A percentile compares a stretch with the other conserved stretches of the same genome.
Conservation (phyloP, 176 grass and related monocot genomes). For the Zea luxurians region DNA sequence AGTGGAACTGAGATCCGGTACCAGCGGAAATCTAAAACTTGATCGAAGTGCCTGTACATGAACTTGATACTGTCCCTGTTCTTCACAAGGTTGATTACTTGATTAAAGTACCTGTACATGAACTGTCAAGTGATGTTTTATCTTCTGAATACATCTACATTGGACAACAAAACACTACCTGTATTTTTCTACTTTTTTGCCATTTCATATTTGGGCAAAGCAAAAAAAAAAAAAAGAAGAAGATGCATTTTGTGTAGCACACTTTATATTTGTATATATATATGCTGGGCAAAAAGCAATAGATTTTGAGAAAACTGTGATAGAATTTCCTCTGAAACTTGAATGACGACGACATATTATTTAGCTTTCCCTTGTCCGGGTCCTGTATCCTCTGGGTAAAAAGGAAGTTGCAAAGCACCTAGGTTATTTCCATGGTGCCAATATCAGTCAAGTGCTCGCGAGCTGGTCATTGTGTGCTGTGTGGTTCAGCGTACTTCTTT, state of each 20-base stretch:
- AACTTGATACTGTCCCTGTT: background rate
- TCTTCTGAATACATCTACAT: background rate
- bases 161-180: background rate
- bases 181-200: background rate
- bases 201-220: background rate
- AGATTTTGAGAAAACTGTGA: background rate
- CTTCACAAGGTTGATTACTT: background rate
- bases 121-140: background rate
- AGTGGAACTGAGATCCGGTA: background rate
- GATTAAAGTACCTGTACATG: background rate
- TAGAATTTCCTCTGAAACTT: background rate
- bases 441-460: background rate
- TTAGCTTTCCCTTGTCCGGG: too few relatives aligned
- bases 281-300: background rate
- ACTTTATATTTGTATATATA: background rate
- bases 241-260: background rate
- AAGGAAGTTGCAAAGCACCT: background rate
- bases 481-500: too few relatives aligned
- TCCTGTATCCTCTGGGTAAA: too few relatives aligned
- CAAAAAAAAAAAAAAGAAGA: too few relatives aligned
- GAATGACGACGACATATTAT: background rate
- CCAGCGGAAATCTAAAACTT: background rate
- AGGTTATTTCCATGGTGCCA: background rate
- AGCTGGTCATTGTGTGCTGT: too few relatives aligned
- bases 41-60: background rate